Conservation (phyloP, 306 rosid genomes). For the Dalbergia oliveri region DNA sequence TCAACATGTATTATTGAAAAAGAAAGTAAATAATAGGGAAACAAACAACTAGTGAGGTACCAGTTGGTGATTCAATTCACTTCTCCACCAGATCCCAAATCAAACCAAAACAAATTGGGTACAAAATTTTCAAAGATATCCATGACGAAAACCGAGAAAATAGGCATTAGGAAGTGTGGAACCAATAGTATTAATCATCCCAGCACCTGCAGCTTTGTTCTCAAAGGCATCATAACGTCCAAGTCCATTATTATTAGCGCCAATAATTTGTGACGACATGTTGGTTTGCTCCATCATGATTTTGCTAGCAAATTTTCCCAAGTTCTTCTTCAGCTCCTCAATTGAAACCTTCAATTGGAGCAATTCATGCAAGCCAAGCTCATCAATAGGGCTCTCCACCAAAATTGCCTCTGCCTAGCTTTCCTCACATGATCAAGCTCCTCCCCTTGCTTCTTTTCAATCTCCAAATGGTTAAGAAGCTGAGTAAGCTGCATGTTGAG, state of each 20-base stretch:
- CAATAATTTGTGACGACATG: conserved; percentile 20
- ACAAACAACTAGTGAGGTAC: conserved; percentile 35
- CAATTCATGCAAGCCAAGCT: conserved; percentile 56
- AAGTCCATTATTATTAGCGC: conserved; percentile 28
- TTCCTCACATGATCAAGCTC: conserved; percentile 56
- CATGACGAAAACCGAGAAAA: conserved; percentile 51
- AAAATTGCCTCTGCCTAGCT: conserved; percentile 51
- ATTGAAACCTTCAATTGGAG: conserved; percentile 50
- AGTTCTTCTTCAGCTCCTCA: conserved; percentile 67
- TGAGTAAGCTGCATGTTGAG: conserved; percentile 60
- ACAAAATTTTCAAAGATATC: conserved; percentile 48
- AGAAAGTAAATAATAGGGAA: not conserved
- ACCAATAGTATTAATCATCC: conserved; percentile 32
- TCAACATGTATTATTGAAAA: conserved; percentile 18
- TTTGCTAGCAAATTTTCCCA: conserved; percentile 51
- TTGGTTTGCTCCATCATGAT: conserved; percentile 43
- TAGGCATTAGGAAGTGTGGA: conserved; percentile 44
- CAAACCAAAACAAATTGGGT: not conserved
- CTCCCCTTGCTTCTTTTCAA: conserved; percentile 64
- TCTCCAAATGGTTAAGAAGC: conserved; percentile 55
- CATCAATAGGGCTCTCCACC: conserved; percentile 69
- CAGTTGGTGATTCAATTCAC: conserved; percentile 11
- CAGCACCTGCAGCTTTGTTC: conserved; percentile 30
- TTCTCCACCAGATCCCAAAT: conserved; percentile 17
- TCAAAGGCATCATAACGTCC: conserved; percentile 40